These are phyloP conservation scores for Lineolata rhizophorae DNA, from an alignment of 495 filamentous ascomycete species.

Conservation along the genomic window DNA sequence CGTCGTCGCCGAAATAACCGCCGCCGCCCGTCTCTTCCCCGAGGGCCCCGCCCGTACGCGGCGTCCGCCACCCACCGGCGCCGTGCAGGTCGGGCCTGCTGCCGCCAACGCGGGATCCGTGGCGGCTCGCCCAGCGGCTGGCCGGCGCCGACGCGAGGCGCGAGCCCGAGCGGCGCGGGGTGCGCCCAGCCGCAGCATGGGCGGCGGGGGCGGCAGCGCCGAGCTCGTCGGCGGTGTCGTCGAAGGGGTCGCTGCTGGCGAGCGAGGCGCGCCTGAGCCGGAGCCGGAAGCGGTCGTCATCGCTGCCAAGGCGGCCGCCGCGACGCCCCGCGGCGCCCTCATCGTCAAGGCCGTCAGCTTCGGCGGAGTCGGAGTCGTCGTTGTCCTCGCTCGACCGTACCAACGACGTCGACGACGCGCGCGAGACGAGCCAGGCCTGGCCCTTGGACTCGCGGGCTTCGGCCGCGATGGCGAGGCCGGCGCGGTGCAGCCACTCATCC, in stretches of 20 bases:
- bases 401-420: constrained; percentile 15
- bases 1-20: constrained; percentile 12
- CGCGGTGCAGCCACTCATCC: constrained; percentile 19
- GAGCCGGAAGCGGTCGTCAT: constrained; percentile 8
- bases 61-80: constrained; percentile 3
- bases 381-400: constrained; percentile 7
- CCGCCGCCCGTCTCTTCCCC: constrained; percentile 5
- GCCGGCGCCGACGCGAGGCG: constrained; percentile 10
- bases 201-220: too few species aligned
- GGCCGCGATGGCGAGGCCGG: constrained; percentile 14
- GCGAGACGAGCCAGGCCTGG: constrained; percentile 18
- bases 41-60: not conserved
- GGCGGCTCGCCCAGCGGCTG: constrained; percentile 12
- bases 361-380: constrained; percentile 9
- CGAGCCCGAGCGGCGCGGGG: constrained; percentile 12
- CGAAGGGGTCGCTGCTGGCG: too few species aligned
- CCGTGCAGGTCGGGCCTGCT: not conserved
- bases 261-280: too few species aligned
- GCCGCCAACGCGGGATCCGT: constrained; percentile 5
- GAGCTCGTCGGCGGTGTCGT: too few species aligned
- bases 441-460: constrained; percentile 18
- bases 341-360: constrained; percentile 4
- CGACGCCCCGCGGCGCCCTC: constrained; percentile 3
- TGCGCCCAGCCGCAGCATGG: too few species aligned
- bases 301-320: not conserved